phyloP scores from a whole-genome alignment of 306 rosid genomes.

The Medicago truncatula region MtrunA17r5.0-ANR NC_053045.1:33664001-33664500 shows the following conservation, averaged over 20 bases:
- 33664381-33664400: conserved; percentile 86
- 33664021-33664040: no score
- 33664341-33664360: conserved; percentile 84
- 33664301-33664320: conserved; percentile 15
- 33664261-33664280: conserved; percentile 11
- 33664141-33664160: conserved; percentile 29
- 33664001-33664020: conserved; percentile 47
- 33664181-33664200: conserved; percentile 27
- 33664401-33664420: conserved; percentile 61
- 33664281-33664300: conserved; percentile 13
- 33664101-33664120: no score
- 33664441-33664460: conserved; percentile 23
- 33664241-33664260: not conserved
- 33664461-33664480: conserved; percentile 11
- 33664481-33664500: conserved; percentile 34
- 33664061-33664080: no score
- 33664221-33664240: not conserved
- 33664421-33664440: conserved; percentile 23
- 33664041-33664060: no score
- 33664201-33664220: conserved; percentile 24
- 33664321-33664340: conserved; percentile 70
- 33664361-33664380: conserved; percentile 82
- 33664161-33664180: conserved; percentile 22
- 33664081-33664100: no score
- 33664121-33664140: conserved; percentile 66